These are phyloP conservation scores for Myxozyma melibiosi DNA, from an alignment of 805 yeast genomes.

Conservation along the genomic window DNA sequence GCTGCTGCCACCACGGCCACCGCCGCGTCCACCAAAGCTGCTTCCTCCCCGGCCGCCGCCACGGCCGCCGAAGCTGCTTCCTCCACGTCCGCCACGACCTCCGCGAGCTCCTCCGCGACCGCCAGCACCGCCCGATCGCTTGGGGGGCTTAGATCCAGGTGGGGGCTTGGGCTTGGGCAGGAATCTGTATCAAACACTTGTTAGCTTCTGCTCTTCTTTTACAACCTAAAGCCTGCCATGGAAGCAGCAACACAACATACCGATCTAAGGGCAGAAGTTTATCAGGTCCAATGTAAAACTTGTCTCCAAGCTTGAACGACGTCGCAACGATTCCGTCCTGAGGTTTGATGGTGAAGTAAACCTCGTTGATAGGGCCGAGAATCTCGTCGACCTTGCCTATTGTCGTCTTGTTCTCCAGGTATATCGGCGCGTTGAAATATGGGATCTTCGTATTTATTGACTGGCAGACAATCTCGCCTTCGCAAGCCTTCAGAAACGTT, in stretches of 20 bases:
- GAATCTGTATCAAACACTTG: constrained; percentile 46
- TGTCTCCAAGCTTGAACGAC: constrained; percentile 93
- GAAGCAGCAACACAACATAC: constrained; percentile 26
- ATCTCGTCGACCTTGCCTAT: constrained; percentile 98
- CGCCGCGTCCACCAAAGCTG: constrained; percentile 42
- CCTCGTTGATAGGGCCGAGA: constrained; percentile 95
- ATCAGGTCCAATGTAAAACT: constrained; percentile 93
- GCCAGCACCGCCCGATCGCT: constrained; percentile 40
- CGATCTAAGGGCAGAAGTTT: constrained; percentile 94
- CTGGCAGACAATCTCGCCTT: constrained; percentile 95
- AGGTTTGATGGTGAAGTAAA: constrained; percentile 95
- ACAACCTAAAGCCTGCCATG: neutral
- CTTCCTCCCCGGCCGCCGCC: constrained; percentile 38
- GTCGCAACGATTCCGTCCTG: constrained; percentile 93
- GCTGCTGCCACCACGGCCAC: constrained; percentile 44
- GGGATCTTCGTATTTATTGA: constrained; percentile 94
- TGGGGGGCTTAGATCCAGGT: constrained; percentile 63
- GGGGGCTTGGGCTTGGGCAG: constrained; percentile 91
- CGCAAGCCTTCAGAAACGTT: constrained; percentile 85
- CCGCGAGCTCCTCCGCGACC: constrained; percentile 45
- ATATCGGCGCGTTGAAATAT: constrained; percentile 98
- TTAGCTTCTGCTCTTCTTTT: neutral
- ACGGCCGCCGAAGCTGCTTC: constrained; percentile 44
- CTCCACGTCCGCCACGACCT: constrained; percentile 44
- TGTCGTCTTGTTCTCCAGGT: constrained; percentile 91